Evolutionary conservation across 1,139 yeast genomes (phyloP).

Genomic region (Blastobotrys ciferrii): DNA sequence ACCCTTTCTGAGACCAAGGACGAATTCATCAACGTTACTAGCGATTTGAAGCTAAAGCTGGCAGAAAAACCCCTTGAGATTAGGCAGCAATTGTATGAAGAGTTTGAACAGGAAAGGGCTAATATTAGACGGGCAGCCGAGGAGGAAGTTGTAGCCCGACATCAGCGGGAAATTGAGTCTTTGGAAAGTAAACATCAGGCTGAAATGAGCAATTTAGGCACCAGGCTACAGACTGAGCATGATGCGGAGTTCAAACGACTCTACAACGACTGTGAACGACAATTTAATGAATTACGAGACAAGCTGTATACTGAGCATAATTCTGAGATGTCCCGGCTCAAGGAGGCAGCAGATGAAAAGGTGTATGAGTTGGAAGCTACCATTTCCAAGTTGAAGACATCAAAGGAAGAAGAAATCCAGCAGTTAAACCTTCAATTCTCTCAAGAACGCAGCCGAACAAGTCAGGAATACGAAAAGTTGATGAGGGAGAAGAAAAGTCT

Average conservation of each 20-base stretch:
- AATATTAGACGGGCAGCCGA: conserved; percentile 31
- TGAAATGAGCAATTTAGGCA: conserved; percentile 8
- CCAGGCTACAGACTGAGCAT: conserved; percentile 1
- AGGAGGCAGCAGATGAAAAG: conserved; percentile 6
- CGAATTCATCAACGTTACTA: conserved; percentile 26
- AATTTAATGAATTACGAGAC: conserved; percentile 17
- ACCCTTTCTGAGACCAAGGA: conserved; percentile 4
- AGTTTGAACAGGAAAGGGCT: conserved; percentile 15
- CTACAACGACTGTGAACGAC: conserved; percentile 24
- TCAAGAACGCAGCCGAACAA: neutral
- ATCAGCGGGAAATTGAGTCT: conserved; percentile 9
- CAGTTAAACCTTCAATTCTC: neutral
- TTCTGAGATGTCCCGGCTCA: conserved; percentile 12
- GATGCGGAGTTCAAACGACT: conserved; percentile 25
- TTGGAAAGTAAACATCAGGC: conserved; percentile 2
- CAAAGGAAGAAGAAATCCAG: conserved; percentile 7
- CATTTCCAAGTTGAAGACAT: neutral
- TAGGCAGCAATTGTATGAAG: conserved; percentile 13
- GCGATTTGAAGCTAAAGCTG: conserved; percentile 32
- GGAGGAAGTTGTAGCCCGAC: neutral
- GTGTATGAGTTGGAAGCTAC: conserved; percentile 3
- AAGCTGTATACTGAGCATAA: conserved; percentile 19
- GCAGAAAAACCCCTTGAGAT: conserved; percentile 27
- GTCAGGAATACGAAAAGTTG: conserved; percentile 19
- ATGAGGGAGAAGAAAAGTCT: conserved; percentile 24